Base-by-base conservation (phyloP, 495 filamentous ascomycete species). In the Chaetomidium leptoderma region DNA sequence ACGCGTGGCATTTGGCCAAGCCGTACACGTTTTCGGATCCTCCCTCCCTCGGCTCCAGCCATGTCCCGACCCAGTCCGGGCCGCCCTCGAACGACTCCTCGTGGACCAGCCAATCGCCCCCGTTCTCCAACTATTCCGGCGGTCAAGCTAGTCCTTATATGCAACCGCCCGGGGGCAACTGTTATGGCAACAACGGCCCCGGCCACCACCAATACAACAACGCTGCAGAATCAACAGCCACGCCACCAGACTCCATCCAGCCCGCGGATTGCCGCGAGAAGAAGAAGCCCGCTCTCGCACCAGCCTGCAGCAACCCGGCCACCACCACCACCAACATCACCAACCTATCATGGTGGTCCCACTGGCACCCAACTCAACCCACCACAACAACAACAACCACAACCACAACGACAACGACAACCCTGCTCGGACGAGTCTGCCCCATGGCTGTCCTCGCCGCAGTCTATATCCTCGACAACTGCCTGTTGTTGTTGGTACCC, bases 21-120 rank as follows among this genome's bases (percentile, higher is more conserved):
- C 9, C 14, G 32, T 35, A 35, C 2, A n/a, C n/a, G n/a, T n/a
- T 32, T 32, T 32, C 30, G 30, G 5, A 32, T 14, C 40, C 53
- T 44, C 35, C 53, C 1, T 62, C 56, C 0, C 43, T 49, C 3
- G 14, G 33, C 4, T 26, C 49, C 3, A 30, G 36, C 16, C 48
- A 37, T n/a, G 33, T 62, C 23, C 23, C 21, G 7, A 62, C 43
- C 37, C 52, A 52, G 24, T 59, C 55, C 13, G 47, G 47, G 14
- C 30, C 56, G n/a, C 8, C 19, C 2, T 39, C 50, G 14, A 33
- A 19, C 16, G 23, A 1, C 8, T 43, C 29, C 37, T 16, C 29
- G 4, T 45, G 16, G 35, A 17, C 7, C 30, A 50, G 21, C 23
- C 10, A 10, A n/a, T 36, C 43, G 30, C 6, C 35, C 9, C 43